Percentiles rank a stretch among this genome's conserved stretches.
phyloP scores from a whole-genome alignment of 2,329 filamentous ascomycete species.

The Penicillium sp. region DNA sequence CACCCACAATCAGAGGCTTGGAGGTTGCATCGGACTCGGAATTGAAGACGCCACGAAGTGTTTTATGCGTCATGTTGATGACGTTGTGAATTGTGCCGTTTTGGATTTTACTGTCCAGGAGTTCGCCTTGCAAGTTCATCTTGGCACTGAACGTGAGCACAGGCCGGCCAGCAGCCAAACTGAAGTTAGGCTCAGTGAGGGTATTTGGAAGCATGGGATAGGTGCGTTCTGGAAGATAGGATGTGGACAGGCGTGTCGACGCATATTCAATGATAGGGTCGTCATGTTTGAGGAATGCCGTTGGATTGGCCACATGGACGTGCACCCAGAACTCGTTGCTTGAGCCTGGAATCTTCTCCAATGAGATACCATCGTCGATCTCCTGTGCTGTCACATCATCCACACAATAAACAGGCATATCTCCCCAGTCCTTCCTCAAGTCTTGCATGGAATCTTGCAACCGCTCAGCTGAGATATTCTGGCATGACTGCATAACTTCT shows the following conservation, averaged over 20 bases:
- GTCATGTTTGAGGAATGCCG: constrained; percentile 58
- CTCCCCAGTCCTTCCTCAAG: constrained; percentile 59
- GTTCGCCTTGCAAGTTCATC: constrained; percentile 53
- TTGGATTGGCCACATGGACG: constrained; percentile 65
- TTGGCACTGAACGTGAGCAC: constrained; percentile 63
- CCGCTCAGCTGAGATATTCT: constrained; percentile 22
- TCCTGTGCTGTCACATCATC: constrained; percentile 57
- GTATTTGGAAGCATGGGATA: constrained; percentile 59
- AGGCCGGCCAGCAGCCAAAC: constrained; percentile 55
- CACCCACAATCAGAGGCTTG: constrained; percentile 34
- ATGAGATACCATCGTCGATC: constrained; percentile 64
- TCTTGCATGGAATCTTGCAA: constrained; percentile 58
- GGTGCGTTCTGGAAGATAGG: constrained; percentile 55
- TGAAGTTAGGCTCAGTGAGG: constrained; percentile 54
- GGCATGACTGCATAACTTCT: constrained; percentile 31
- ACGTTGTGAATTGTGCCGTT: constrained; percentile 59
- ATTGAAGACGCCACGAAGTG: constrained; percentile 42
- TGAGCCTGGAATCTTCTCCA: constrained; percentile 51
- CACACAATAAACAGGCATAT: constrained; percentile 61
- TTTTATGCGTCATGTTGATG: constrained; percentile 52
- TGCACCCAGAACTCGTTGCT: constrained; percentile 58
- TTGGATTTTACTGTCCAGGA: constrained; percentile 56
- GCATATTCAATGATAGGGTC: constrained; percentile 57
- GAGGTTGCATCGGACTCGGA: constrained; percentile 16
- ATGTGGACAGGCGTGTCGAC: constrained; percentile 53